Base-by-base conservation (phyloP, 495 filamentous ascomycete species). In the Aspergillus nidulans region DNA sequence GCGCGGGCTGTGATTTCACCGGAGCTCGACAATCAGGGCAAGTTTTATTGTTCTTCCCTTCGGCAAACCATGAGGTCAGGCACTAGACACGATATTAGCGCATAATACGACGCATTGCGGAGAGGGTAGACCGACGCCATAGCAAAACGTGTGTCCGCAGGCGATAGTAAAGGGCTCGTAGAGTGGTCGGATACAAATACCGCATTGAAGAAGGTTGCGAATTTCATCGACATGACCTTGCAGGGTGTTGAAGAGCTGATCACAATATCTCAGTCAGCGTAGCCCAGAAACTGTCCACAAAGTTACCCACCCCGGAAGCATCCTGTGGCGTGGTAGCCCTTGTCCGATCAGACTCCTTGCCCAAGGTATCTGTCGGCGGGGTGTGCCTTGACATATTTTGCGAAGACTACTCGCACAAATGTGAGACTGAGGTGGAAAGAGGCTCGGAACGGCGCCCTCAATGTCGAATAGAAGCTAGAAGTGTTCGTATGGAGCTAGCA, bases 141-240 rank as follows among this genome's bases (percentile, higher is more conserved):
- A 90, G 65, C 86, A 90, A 61, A 87, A 90, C 4, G 86, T 87
- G 68, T 90, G 86, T 1, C 86, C 86, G 59, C 86, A 90, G 38
- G 81, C 77, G 38, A 87, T 78, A 18, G 79, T 85, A 66, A 85
- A 90, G 7, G 86, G 86, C 60, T 90, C 86, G 70, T 87, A 89
- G 12, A 90, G 72, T 26, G 86, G 78, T 19, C 82, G 76, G 34
- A 85, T 78, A 57, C 86, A 90, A 48, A 90, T 85, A 48, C 85
- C 83, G 67, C 86, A 90, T 47, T 81, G 83, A 58, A 87, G 49
- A 12, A 79, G 63, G 20, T 53, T 60, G 36, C 79, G 69, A 42
- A 81, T 67, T 53, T 78, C 76, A 52, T 80, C 74, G 12, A 81
- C 63, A 60, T 79, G 77, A 3, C 70, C 71, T 58, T 81, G 76